Evolutionary conservation across 805 yeast species (phyloP).

Genomic region (Zygosaccharomyces lentus): DNA sequence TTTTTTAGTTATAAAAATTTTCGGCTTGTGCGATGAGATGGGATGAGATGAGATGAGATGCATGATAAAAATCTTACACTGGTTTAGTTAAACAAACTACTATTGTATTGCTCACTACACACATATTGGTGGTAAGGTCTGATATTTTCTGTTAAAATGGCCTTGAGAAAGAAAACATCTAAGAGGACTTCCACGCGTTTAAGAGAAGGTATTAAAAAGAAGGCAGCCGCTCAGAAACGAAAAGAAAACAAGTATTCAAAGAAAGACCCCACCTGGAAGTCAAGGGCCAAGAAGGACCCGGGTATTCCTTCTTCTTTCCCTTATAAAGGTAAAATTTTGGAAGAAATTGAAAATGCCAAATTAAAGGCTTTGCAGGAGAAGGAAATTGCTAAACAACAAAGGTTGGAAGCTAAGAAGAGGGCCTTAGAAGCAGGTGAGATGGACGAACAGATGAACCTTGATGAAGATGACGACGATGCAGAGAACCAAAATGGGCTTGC

Average conservation of each 20-base stretch:
- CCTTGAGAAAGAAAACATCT: conserved; percentile 62
- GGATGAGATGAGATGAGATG: conserved; percentile 21
- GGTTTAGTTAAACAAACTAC: neutral
- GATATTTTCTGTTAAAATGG: conserved; percentile 29
- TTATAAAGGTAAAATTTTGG: conserved; percentile 77
- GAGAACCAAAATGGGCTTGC: conserved; percentile 56
- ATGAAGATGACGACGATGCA: conserved; percentile 40
- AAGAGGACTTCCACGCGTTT: conserved; percentile 89
- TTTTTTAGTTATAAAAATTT: conserved; percentile 11
- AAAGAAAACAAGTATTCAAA: conserved; percentile 79
- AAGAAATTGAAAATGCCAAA: conserved; percentile 63
- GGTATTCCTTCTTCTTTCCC: conserved; percentile 96
- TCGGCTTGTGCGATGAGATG: conserved; percentile 21
- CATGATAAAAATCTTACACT: neutral
- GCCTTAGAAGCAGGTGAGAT: conserved; percentile 38
- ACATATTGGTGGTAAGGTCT: neutral
- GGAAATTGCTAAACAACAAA: conserved; percentile 47
- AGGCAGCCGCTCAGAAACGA: conserved; percentile 86
- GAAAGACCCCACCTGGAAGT: conserved; percentile 92
- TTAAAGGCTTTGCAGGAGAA: conserved; percentile 52
- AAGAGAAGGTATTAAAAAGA: conserved; percentile 95
- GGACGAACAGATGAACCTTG: conserved; percentile 39
- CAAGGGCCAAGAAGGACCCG: conserved; percentile 76
- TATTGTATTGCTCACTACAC: neutral
- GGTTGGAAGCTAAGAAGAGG: conserved; percentile 39